Conservation (phyloP, 2,329 filamentous ascomycete species). For the Pseudogymnoascus sp. region DNA sequence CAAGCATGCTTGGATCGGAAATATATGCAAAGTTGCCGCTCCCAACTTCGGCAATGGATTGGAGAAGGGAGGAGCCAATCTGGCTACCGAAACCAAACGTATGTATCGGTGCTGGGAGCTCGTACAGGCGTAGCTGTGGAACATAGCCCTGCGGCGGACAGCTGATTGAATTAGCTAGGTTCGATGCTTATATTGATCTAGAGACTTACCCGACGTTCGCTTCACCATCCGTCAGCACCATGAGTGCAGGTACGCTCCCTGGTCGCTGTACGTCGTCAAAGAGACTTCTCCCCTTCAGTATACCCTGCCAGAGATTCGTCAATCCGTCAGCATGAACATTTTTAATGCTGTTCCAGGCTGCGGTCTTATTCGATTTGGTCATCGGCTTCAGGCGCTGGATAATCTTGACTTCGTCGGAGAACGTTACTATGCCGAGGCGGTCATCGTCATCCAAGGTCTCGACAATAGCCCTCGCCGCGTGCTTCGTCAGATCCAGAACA, state of each 20-base stretch:
- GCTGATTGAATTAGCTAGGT: neutral
- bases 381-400: slow-evolving; percentile 42
- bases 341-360: slow-evolving; percentile 35
- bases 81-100: slow-evolving; percentile 48
- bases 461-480: slow-evolving; percentile 49
- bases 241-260: slow-evolving; percentile 39
- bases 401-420: slow-evolving; percentile 34
- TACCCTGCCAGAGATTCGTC: slow-evolving; percentile 53
- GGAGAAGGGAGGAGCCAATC: slow-evolving; percentile 44
- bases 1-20: slow-evolving; percentile 53
- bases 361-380: slow-evolving; percentile 38
- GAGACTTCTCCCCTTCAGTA: slow-evolving; percentile 41
- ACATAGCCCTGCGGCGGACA: neutral
- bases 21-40: slow-evolving; percentile 54
- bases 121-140: neutral
- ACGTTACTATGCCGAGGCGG: slow-evolving; percentile 50
- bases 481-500: slow-evolving; percentile 51
- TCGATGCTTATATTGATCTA: neutral
- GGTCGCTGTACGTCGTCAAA: slow-evolving; percentile 31
- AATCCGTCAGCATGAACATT: slow-evolving; percentile 30
- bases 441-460: slow-evolving; percentile 47
- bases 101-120: slow-evolving; percentile 34
- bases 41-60: slow-evolving; percentile 50
- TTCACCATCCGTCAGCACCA: slow-evolving; percentile 47
- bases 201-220: slow-evolving; percentile 43